These are phyloP conservation scores for Scalesia atractyloides DNA, from an alignment of 129 eudicot species.

Conservation along the genomic window DNA sequence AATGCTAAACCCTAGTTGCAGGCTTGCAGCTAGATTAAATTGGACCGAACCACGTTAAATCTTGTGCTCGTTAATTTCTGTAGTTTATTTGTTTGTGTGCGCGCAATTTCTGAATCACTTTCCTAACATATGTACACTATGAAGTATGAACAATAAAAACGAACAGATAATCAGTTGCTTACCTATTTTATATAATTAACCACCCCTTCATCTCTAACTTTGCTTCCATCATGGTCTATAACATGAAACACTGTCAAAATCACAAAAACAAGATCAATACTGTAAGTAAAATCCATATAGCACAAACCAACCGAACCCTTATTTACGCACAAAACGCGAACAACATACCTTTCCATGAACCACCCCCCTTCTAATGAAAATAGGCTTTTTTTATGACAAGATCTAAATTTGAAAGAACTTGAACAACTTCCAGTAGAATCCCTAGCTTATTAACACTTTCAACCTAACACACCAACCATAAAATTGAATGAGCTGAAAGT, in stretches of 20 bases:
- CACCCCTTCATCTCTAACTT: conserved; percentile 57
- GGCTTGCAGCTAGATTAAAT: too few relatives aligned
- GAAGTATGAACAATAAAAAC: too few relatives aligned
- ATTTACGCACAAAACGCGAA: not conserved
- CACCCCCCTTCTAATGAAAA: conserved; percentile 91
- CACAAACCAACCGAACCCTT: conserved; percentile 2
- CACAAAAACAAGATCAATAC: conserved; percentile 16
- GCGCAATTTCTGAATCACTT: too few relatives aligned
- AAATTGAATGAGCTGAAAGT: not conserved
- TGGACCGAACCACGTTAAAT: too few relatives aligned
- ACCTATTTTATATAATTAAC: conserved; percentile 59
- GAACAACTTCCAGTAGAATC: conserved; percentile 83
- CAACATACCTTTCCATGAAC: conserved; percentile 99
- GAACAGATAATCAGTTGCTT: not conserved
- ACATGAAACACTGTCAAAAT: conserved; percentile 70
- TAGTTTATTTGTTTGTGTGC: too few relatives aligned
- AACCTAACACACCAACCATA: conserved; percentile 45
- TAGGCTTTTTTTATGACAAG: conserved; percentile 83
- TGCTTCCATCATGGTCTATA: conserved; percentile 59
- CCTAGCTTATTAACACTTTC: conserved; percentile 95
- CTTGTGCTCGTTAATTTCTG: too few relatives aligned
- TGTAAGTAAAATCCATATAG: not conserved
- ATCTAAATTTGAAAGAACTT: conserved; percentile 76
- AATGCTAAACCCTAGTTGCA: not conserved
- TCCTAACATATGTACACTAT: not conserved